Conservation (phyloP, 2,329 filamentous ascomycete species). For the Trichophyton schoenleinii region DNA sequence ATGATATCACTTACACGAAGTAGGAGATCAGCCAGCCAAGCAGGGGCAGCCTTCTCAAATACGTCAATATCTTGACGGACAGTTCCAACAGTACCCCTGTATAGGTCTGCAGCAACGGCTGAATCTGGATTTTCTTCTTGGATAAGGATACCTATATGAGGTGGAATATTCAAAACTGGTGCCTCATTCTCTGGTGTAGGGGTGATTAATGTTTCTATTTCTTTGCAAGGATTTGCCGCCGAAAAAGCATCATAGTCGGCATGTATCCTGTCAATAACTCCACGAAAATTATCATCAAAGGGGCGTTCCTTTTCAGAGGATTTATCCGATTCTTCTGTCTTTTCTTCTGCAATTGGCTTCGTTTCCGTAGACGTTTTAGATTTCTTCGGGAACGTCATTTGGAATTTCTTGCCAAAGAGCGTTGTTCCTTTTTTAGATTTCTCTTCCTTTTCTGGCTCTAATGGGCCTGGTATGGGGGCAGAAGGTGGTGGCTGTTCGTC, state of each 20-base stretch:
- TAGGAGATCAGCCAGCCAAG: conserved; percentile 84
- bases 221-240: conserved; percentile 26
- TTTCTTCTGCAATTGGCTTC: conserved; percentile 67
- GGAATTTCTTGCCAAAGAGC: conserved; percentile 73
- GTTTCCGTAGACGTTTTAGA: conserved; percentile 53
- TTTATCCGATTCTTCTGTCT: conserved; percentile 43
- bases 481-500: conserved; percentile 9
- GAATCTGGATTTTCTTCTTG: conserved; percentile 53
- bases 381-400: conserved; percentile 68
- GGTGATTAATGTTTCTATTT: conserved; percentile 28
- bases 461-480: conserved; percentile 16
- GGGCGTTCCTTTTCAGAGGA: conserved; percentile 40
- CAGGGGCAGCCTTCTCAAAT: conserved; percentile 74
- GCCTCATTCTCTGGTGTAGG: conserved; percentile 36
- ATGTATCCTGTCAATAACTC: conserved; percentile 35
- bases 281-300: conserved; percentile 35
- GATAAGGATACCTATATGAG: conserved; percentile 48
- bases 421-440: conserved; percentile 43
- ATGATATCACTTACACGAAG: conserved; percentile 43
- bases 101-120: conserved; percentile 66
- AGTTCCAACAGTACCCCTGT: conserved; percentile 72
- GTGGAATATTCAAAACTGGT: conserved; percentile 32
- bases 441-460: conserved; percentile 38
- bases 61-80: conserved; percentile 65
- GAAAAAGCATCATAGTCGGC: conserved; percentile 36